phyloP scores from a whole-genome alignment of 2,329 filamentous ascomycete genomes.

The Metarhizium humberi region DNA sequence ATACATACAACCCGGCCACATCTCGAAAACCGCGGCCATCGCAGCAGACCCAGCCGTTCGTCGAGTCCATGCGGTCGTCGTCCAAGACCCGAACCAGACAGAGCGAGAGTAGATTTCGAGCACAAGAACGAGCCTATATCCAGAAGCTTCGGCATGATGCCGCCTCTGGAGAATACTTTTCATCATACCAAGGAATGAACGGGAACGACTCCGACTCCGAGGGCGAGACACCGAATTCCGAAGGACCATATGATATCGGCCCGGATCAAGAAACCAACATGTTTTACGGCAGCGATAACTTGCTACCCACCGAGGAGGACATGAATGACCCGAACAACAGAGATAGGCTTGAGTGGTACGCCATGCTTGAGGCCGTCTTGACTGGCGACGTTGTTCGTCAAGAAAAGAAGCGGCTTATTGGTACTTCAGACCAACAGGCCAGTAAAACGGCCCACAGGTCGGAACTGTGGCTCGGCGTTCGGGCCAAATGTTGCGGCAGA shows the following conservation, averaged over 20 bases:
- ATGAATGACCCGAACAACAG: slow-evolving; percentile 78
- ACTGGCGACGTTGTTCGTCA: slow-evolving; percentile 96
- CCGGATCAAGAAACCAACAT: slow-evolving; percentile 90
- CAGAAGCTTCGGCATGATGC: slow-evolving; percentile 77
- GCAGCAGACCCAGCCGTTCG: slow-evolving; percentile 24
- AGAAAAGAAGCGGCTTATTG: slow-evolving; percentile 92
- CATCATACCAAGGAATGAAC: slow-evolving; percentile 51
- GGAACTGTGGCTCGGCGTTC: slow-evolving; percentile 81
- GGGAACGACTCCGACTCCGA: slow-evolving; percentile 78
- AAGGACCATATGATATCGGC: slow-evolving; percentile 73
- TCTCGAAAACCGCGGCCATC: slow-evolving; percentile 38
- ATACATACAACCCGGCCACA: slow-evolving; percentile 65
- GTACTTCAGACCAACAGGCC: slow-evolving; percentile 52
- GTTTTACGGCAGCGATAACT: slow-evolving; percentile 84
- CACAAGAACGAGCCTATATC: slow-evolving; percentile 86
- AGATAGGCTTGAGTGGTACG: slow-evolving; percentile 93
- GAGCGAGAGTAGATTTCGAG: slow-evolving; percentile 36
- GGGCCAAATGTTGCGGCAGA: slow-evolving; percentile 75
- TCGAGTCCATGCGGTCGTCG: slow-evolving; percentile 37
- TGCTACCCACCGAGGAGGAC: slow-evolving; percentile 83
- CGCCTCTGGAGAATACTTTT: slow-evolving; percentile 54
- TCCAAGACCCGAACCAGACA: slow-evolving; percentile 41
- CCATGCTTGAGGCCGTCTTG: slow-evolving; percentile 90
- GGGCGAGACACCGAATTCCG: slow-evolving; percentile 81
- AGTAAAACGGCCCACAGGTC: slow-evolving; percentile 61